Conservation (phyloP, 148 eudicot genomes). For the Chenopodium suecicum region DNA sequence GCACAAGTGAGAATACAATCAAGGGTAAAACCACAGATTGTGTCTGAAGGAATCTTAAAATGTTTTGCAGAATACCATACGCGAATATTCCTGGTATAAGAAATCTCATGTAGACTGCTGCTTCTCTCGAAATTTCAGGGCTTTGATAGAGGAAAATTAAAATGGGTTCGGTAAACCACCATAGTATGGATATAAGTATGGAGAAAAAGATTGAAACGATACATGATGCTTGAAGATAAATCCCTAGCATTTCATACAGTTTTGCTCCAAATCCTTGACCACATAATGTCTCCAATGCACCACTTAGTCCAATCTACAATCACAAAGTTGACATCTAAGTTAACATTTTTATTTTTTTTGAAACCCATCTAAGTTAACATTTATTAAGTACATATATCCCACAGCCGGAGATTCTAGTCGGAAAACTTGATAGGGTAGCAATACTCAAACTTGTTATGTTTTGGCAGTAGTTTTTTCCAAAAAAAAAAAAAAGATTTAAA, state of each 20-base stretch:
- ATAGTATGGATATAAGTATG: constrained; percentile 49
- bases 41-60: constrained; percentile 74
- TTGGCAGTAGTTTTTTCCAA: too few relatives aligned
- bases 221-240: constrained; percentile 83
- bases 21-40: constrained; percentile 63
- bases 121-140: constrained; percentile 46
- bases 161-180: constrained; percentile 70
- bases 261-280: constrained; percentile 92
- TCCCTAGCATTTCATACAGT: constrained; percentile 56
- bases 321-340: not conserved
- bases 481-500: too few relatives aligned
- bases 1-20: constrained; percentile 47
- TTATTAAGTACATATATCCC: too few relatives aligned
- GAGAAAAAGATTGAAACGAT: constrained; percentile 58
- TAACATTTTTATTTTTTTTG: too few relatives aligned
- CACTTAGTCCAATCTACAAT: constrained; percentile 47
- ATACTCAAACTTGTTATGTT: too few relatives aligned
- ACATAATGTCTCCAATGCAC: constrained; percentile 84
- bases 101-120: constrained; percentile 58
- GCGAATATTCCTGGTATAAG: constrained; percentile 71
- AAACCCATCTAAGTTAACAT: not conserved
- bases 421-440: too few relatives aligned
- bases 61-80: constrained; percentile 55
- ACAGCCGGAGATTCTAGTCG: too few relatives aligned
- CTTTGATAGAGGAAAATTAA: constrained; percentile 59